Evolutionary conservation across 2,329 filamentous ascomycete genomes (phyloP), one percentile per base, ranked within the genome.

Genomic region (Grosmannia penicillata): DNA sequence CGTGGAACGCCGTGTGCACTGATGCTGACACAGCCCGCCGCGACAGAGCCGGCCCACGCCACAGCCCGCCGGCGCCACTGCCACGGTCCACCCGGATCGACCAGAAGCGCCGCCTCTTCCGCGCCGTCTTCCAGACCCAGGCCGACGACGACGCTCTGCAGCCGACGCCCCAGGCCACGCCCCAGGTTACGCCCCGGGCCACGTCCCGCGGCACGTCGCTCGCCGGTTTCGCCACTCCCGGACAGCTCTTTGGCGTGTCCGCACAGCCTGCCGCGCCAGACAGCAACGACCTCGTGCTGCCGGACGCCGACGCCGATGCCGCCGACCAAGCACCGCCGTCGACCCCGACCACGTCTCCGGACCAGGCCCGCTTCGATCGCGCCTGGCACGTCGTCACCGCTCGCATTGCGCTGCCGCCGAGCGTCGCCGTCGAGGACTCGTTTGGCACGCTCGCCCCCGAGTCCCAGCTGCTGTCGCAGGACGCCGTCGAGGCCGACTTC

Each of bases 381-480:
- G 71, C 74, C 41, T 79, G 75, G 75, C 69, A 75, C 50, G 56
- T 62, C 22, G 72, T 78, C 43, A 78, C 73, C 14, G 62, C 68
- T 23, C 61, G 60, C 25, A 68, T 79, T 33, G 62, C 65, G 33
- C 59, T 79, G 18, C 70, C 72, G 8, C 54, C 63, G n/a, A 70
- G 68, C 9, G 67, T 70, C 31, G 58, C 70, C 3, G 62, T 59
- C 8, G 66, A 72, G 49, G 68, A 72, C 48, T 68, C 66, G 19
- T 71, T 71, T 48, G 69, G 68, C 23, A 55, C 61, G 18, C 51
- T 68, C 34, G 51, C 57, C 27, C 56, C 65, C 14, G 60, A 61
- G 46, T 56, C 55, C 8, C 56, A 61, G 45, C 18, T 40, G 18
- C 43, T 43, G 33, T 58, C 61, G 13, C 63, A 61, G 48, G 58